These are phyloP conservation scores for Chlorociboria aeruginascens DNA, from an alignment of 495 filamentous ascomycete genomes.

Conservation along the genomic window DNA sequence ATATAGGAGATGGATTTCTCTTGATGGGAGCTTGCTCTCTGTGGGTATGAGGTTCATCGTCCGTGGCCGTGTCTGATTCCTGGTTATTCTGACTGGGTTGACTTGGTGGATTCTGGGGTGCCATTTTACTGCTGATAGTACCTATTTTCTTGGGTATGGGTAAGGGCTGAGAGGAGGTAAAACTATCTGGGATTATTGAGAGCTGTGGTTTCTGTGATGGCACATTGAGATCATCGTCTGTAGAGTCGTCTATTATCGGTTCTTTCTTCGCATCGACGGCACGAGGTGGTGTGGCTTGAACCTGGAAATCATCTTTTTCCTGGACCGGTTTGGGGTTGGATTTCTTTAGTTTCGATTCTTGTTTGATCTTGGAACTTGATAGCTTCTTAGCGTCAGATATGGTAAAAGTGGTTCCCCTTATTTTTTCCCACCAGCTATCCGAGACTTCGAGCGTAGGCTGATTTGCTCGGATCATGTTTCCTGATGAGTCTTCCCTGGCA, in stretches of 20 bases:
- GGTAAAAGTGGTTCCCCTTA: constrained; percentile 22
- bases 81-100: constrained; percentile 18
- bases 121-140: constrained; percentile 4
- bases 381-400: constrained; percentile 2
- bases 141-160: constrained; percentile 8
- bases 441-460: neutral
- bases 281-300: constrained; percentile 34
- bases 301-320: constrained; percentile 38
- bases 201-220: constrained; percentile 15
- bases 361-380: constrained; percentile 3
- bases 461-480: too few species aligned
- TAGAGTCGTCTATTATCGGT: constrained; percentile 5
- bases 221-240: constrained; percentile 20
- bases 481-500: too few species aligned
- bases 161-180: constrained; percentile 6
- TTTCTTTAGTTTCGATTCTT: neutral
- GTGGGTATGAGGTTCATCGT: constrained; percentile 3
- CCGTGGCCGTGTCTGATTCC: neutral
- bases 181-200: constrained; percentile 16
- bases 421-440: constrained; percentile 38
- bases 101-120: neutral
- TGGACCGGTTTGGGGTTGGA: constrained; percentile 4
- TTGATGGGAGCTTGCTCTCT: constrained; percentile 13
- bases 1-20: neutral
- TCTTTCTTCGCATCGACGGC: neutral